Evolutionary conservation across 768 basidiomycete species (phyloP).

Genomic region (Lactarius deliciosus): DNA sequence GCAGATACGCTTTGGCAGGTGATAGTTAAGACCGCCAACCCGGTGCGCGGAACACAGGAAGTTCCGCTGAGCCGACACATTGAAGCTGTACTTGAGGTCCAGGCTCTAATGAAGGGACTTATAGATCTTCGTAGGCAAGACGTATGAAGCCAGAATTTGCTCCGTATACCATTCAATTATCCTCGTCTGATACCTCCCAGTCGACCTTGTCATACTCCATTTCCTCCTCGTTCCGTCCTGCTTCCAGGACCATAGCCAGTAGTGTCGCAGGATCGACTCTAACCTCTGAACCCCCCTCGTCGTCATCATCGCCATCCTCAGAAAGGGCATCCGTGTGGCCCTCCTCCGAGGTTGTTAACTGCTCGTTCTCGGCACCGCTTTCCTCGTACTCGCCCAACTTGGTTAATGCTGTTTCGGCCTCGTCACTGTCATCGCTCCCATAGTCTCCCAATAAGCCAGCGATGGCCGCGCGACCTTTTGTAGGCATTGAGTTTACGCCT

Average conservation of each 20-base stretch:
- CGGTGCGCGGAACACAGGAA: slow-evolving; percentile 75
- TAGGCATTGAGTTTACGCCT: slow-evolving; percentile 54
- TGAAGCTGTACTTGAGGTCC: slow-evolving; percentile 77
- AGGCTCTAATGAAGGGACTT: slow-evolving; percentile 80
- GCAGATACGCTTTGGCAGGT: slow-evolving; percentile 84
- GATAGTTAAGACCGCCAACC: slow-evolving; percentile 79
- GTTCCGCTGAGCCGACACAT: slow-evolving; percentile 69
- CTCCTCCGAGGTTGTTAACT: slow-evolving; percentile 38
- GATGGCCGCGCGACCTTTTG: slow-evolving; percentile 55
- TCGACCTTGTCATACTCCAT: slow-evolving; percentile 48
- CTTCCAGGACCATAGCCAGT: slow-evolving; percentile 44
- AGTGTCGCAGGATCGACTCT: slow-evolving; percentile 43
- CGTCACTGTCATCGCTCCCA: slow-evolving; percentile 48
- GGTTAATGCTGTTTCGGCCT: slow-evolving; percentile 34
- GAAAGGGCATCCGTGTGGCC: slow-evolving; percentile 34
- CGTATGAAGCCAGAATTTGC: slow-evolving; percentile 40
- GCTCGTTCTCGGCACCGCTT: slow-evolving; percentile 39
- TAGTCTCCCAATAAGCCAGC: slow-evolving; percentile 59
- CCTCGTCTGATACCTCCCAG: slow-evolving; percentile 48
- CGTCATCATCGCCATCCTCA: slow-evolving; percentile 34
- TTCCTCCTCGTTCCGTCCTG: slow-evolving; percentile 33
- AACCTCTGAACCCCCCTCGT: slow-evolving; percentile 40
- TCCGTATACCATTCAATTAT: slow-evolving; percentile 19
- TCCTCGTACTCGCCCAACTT: slow-evolving; percentile 47
- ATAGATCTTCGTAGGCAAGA: slow-evolving; percentile 77